Conservation (phyloP, 1,139 yeast genomes). For the Suhomyces bolitotheri region DNA sequence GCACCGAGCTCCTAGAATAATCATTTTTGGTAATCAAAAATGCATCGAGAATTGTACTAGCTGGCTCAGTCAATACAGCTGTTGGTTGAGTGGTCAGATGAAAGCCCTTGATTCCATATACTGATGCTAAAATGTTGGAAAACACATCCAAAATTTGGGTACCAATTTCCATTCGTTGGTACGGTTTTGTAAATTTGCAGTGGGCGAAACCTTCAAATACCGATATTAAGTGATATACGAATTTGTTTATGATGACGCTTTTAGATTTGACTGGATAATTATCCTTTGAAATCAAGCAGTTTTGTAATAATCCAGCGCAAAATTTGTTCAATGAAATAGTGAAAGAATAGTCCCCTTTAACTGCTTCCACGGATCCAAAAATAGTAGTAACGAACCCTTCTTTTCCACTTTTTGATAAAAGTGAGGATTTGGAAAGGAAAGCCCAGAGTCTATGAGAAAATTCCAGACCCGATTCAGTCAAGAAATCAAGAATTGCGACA, state of each 20-base stretch:
- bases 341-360: constrained; percentile 64
- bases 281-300: constrained; percentile 47
- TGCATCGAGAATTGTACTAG: constrained; percentile 54
- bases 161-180: constrained; percentile 67
- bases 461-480: constrained; percentile 48
- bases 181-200: constrained; percentile 61
- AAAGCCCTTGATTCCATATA: constrained; percentile 50
- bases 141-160: constrained; percentile 56
- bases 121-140: constrained; percentile 52
- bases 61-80: constrained; percentile 35
- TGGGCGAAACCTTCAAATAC: constrained; percentile 73
- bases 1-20: constrained; percentile 54
- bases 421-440: constrained; percentile 63
- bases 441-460: constrained; percentile 78
- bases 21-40: constrained; percentile 59
- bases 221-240: constrained; percentile 57
- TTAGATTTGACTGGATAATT: constrained; percentile 47
- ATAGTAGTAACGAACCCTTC: constrained; percentile 67
- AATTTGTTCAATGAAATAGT: constrained; percentile 61
- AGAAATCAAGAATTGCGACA: constrained; percentile 50
- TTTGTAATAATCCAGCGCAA: constrained; percentile 53
- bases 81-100: constrained; percentile 1
- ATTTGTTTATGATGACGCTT: constrained; percentile 54
- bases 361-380: constrained; percentile 73
- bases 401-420: constrained; percentile 65